These are phyloP conservation scores for Miscanthus lutarioriparius DNA, from an alignment of 176 grass and related monocot species.

Conservation along the genomic window DNA sequence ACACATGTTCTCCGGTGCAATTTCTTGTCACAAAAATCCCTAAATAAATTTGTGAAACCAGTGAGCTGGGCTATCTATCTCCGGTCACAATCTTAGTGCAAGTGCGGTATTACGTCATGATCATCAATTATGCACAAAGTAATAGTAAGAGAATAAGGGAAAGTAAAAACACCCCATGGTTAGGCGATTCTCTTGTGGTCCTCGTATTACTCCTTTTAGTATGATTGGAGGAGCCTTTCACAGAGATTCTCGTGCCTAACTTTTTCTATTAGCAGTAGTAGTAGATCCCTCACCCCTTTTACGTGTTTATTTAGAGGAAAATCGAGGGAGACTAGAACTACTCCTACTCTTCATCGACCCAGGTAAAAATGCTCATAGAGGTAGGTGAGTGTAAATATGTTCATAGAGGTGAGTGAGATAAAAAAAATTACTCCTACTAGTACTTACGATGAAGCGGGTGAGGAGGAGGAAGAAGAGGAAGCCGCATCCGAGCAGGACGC, in stretches of 20 bases:
- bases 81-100: slow-evolving; percentile 23
- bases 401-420: background rate
- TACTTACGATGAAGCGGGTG: slow-evolving; percentile 89
- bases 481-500: slow-evolving; percentile 66
- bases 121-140: slow-evolving; percentile 26
- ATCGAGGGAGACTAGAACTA: background rate
- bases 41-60: background rate
- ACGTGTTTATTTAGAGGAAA: background rate
- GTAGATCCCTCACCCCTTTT: background rate
- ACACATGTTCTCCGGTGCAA: background rate
- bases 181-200: too few relatives aligned
- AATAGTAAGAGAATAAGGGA: background rate
- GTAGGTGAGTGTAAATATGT: too few relatives aligned
- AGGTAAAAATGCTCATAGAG: background rate
- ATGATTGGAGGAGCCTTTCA: slow-evolving; percentile 26
- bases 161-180: background rate
- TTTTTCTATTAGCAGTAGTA: background rate
- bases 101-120: slow-evolving; percentile 21
- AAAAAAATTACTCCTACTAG: background rate
- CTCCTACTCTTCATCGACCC: background rate
- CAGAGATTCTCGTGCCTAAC: background rate
- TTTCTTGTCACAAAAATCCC: background rate
- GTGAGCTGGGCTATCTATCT: background rate
- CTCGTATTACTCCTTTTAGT: slow-evolving; percentile 7
- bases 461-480: slow-evolving; percentile 96